Percentiles rank a stretch among this genome's conserved stretches.
phyloP scores from a whole-genome alignment of 2,329 filamentous ascomycete species.

The Fusarium nelsonii region DNA sequence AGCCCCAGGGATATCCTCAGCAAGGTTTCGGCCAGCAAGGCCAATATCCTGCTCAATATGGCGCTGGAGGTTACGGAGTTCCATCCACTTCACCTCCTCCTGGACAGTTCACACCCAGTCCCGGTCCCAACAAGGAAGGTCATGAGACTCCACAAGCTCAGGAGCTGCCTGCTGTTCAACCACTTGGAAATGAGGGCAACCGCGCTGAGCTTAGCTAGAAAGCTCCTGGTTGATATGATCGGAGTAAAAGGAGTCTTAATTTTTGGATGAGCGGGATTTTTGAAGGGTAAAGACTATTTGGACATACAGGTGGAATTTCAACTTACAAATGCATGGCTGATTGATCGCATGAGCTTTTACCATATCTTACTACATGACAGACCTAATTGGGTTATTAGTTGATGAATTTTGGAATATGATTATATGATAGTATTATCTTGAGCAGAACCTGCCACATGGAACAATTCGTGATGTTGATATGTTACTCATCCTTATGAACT shows the following conservation, averaged over 20 bases:
- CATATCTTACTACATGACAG: constrained; percentile 35
- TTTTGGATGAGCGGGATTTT: constrained; percentile 1
- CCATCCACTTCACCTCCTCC: constrained; percentile 47
- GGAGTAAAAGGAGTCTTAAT: constrained; percentile 22
- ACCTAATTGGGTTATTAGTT: constrained; percentile 22
- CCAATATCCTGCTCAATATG: constrained; percentile 44
- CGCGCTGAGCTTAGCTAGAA: constrained; percentile 50
- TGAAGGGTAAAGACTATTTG: constrained; percentile 5
- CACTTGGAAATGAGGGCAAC: constrained; percentile 51
- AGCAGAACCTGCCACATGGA: background rate
- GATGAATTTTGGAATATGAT: constrained; percentile 23
- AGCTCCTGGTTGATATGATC: background rate
- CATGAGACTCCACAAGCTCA: constrained; percentile 34
- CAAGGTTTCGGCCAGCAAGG: constrained; percentile 42
- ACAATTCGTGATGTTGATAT: background rate
- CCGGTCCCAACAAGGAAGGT: constrained; percentile 44
- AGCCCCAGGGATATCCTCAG: constrained; percentile 39
- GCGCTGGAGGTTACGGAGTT: constrained; percentile 37
- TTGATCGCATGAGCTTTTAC: constrained; percentile 32
- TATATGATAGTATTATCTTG: constrained; percentile 4
- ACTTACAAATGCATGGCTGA: constrained; percentile 23
- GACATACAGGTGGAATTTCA: constrained; percentile 17
- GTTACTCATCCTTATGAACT: background rate
- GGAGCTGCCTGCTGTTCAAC: constrained; percentile 49
- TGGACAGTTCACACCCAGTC: constrained; percentile 48